These are phyloP conservation scores for Quercus bicolor DNA, from an alignment of 306 rosid genomes.

Conservation along the genomic window DNA sequence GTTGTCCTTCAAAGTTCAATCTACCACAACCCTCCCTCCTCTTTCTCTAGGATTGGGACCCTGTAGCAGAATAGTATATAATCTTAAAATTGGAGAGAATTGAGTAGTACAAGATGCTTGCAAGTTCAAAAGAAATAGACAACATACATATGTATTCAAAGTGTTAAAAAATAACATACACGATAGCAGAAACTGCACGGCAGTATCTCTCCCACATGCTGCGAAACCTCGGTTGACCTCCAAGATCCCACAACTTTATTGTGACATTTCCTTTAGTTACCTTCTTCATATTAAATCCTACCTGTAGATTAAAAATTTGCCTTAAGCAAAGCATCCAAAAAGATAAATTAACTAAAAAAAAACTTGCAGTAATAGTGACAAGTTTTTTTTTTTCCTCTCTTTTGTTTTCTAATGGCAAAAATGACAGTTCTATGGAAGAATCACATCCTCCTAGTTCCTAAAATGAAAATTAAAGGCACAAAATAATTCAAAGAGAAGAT, in stretches of 20 bases:
- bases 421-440: not conserved
- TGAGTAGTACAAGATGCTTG: not conserved
- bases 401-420: too few relatives aligned
- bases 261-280: conserved; percentile 69
- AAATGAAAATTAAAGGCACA: not conserved
- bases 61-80: not conserved
- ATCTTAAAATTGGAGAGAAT: not conserved
- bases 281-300: conserved; percentile 73
- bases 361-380: not conserved
- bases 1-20: too few relatives aligned
- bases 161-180: conserved; percentile 33
- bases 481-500: conserved; percentile 3
- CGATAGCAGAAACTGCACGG: conserved; percentile 63
- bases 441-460: not conserved
- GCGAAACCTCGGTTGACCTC: conserved; percentile 72
- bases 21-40: too few relatives aligned
- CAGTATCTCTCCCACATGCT: conserved; percentile 85
- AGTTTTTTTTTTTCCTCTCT: not conserved
- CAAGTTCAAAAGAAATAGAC: not conserved
- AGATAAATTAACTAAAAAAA: not conserved
- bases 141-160: not conserved
- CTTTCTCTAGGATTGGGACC: too few relatives aligned
- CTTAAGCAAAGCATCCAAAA: conserved; percentile 4
- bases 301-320: conserved; percentile 32
- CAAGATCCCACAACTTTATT: conserved; percentile 71